phyloP scores from a whole-genome alignment of 192 early-diverging fungal genomes.

The Helicostylum pulchrum region DNA sequence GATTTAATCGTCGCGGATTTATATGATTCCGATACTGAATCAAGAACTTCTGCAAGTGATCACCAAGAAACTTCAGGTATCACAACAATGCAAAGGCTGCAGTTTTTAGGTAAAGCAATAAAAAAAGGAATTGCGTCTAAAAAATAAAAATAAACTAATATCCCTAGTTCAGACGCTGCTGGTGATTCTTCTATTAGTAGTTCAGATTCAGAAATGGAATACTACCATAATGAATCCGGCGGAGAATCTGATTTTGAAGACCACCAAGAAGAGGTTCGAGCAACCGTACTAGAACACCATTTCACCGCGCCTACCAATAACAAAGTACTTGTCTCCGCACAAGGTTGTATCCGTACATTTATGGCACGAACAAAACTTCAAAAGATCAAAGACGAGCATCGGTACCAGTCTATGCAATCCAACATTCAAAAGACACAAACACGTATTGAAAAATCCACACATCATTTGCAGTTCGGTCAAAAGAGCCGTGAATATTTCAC shows the following conservation, averaged over 20 bases:
- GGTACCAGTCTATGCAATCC: slow-evolving; percentile 13
- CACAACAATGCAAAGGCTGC: not conserved
- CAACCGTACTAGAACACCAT: not conserved
- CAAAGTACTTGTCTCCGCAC: not conserved
- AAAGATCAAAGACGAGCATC: slow-evolving; percentile 20
- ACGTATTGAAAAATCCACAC: not conserved
- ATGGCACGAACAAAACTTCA: slow-evolving; percentile 6
- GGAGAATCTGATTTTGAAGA: too few species aligned
- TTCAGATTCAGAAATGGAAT: not conserved
- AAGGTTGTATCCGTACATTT: slow-evolving; percentile 5
- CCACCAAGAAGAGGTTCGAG: not conserved
- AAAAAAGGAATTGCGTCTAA: too few species aligned
- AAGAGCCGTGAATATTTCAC: not conserved
- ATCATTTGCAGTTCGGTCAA: not conserved
- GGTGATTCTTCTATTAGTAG: not conserved
- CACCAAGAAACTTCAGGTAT: not conserved
- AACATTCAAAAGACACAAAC: slow-evolving; percentile 45
- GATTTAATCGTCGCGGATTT: not conserved
- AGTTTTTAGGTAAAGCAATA: not conserved
- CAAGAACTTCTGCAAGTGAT: slow-evolving; percentile 7
- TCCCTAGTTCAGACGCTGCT: too few species aligned
- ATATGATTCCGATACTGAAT: slow-evolving; percentile 1
- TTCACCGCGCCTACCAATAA: not conserved
- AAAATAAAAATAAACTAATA: too few species aligned
- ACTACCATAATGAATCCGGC: too few species aligned